A percentile compares a stretch with the other conserved stretches of the same genome.
Evolutionary conservation across 2,329 filamentous ascomycete genomes (phyloP).

Genomic region (Fusarium begoniae): DNA sequence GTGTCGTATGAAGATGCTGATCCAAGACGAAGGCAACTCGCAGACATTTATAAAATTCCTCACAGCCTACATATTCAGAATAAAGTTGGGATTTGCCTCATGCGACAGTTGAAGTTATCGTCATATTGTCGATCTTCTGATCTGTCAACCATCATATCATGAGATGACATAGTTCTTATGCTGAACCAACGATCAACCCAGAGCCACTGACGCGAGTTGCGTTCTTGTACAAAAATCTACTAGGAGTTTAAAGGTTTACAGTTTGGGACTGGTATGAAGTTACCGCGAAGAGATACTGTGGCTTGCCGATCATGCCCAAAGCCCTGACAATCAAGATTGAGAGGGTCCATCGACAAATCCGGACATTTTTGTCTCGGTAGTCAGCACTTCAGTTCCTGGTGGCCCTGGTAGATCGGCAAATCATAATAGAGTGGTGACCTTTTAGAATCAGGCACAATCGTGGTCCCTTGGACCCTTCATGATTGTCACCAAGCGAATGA

Average conservation of each 20-base stretch:
- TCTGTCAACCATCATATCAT: neutral
- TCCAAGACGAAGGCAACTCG: fast-evolving
- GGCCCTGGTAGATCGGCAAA: neutral
- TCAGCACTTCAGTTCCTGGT: neutral
- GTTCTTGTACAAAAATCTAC: neutral
- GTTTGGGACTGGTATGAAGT: conserved; percentile 9
- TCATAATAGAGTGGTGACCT: neutral
- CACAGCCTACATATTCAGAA: fast-evolving
- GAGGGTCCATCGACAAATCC: neutral
- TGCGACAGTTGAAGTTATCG: neutral
- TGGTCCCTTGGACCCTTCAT: neutral
- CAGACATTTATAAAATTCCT: neutral
- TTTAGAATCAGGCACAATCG: neutral
- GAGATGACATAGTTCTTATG: neutral
- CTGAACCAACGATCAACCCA: no score
- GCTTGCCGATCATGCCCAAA: conserved; percentile 1
- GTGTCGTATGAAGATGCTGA: no score
- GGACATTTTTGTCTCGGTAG: neutral
- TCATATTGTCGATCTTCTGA: neutral
- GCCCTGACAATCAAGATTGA: fast-evolving
- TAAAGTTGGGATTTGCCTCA: neutral
- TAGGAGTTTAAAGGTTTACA: neutral
- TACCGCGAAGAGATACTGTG: neutral
- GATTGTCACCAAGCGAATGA: neutral
- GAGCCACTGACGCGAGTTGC: neutral